phyloP scores from a whole-genome alignment of 2,329 filamentous ascomycete genomes.

The Neofusicoccum parvum region DNA sequence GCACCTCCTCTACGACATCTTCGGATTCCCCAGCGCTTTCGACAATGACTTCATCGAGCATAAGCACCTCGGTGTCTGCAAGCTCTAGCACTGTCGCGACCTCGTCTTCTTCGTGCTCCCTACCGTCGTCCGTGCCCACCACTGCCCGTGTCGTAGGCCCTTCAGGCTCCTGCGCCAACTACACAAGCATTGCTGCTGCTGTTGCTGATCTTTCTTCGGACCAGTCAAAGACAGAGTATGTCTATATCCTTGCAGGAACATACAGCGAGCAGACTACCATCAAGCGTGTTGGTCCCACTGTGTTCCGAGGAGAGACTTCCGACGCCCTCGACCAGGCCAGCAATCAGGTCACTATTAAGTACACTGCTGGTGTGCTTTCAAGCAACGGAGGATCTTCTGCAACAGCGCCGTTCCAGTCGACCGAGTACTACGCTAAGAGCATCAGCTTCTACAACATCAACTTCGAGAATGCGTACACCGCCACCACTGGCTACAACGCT shows the following conservation, averaged over 20 bases:
- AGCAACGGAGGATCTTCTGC: background rate
- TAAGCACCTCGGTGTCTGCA: too few species aligned
- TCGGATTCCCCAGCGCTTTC: too few species aligned
- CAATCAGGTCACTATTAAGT: background rate
- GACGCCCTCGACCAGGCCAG: background rate
- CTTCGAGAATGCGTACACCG: background rate
- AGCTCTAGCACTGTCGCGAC: background rate
- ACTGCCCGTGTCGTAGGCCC: slow-evolving; percentile 4
- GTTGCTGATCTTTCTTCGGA: background rate
- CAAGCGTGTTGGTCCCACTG: background rate
- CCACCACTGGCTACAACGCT: background rate
- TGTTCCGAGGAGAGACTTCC: background rate
- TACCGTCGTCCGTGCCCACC: background rate
- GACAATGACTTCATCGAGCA: background rate
- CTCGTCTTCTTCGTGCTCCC: background rate
- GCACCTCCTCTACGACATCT: too few species aligned
- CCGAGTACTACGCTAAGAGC: slow-evolving; percentile 1
- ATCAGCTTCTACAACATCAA: slow-evolving; percentile 8
- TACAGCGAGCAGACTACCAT: background rate
- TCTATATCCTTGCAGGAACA: slow-evolving; percentile 3
- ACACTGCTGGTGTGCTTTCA: background rate
- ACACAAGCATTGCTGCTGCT: slow-evolving; percentile 6
- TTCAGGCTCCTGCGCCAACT: slow-evolving; percentile 2
- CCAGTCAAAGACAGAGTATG: background rate
- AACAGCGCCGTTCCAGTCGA: slow-evolving; percentile 2